These are phyloP conservation scores for Prunella vulgaris DNA, from an alignment of 257 asterid genomes.

Conservation along the genomic window DNA sequence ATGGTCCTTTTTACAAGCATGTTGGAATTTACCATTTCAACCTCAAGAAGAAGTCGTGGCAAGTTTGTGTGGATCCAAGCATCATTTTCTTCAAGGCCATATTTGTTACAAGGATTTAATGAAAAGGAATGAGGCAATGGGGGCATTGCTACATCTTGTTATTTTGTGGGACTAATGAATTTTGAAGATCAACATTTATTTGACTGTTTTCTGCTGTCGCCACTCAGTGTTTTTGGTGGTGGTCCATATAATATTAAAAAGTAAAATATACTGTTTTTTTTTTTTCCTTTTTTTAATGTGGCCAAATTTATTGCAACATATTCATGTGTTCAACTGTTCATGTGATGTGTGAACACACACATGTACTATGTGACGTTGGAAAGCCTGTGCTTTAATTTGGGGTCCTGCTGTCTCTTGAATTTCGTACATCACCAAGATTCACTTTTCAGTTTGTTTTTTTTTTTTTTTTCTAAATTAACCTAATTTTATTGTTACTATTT, in stretches of 20 bases:
- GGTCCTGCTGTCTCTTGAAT: constrained; percentile 23
- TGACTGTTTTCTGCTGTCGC: constrained; percentile 17
- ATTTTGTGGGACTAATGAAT: neutral
- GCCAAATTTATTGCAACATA: constrained; percentile 20
- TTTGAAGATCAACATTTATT: constrained; percentile 6
- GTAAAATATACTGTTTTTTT: neutral
- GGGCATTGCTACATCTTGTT: neutral
- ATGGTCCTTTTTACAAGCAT: neutral
- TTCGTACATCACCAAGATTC: constrained; percentile 16
- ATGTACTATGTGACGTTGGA: neutral
- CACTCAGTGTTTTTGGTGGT: neutral
- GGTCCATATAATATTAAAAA: neutral
- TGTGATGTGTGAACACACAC: constrained; percentile 4
- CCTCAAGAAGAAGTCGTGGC: constrained; percentile 44
- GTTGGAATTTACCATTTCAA: neutral
- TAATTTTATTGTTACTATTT: neutral
- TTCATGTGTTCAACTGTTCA: constrained; percentile 1
- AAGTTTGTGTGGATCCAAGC: constrained; percentile 23
- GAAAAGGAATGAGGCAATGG: neutral
- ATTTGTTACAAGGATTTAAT: neutral
- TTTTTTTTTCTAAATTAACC: neutral
- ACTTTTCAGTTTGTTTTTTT: neutral
- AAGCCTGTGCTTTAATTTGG: constrained; percentile 17
- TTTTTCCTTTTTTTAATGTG: neutral
- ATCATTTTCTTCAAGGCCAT: constrained; percentile 19